Percentiles rank a stretch among this genome's conserved stretches.
phyloP scores from a whole-genome alignment of 2,329 filamentous ascomycete genomes.

The Pezicula neosporulosa region DNA sequence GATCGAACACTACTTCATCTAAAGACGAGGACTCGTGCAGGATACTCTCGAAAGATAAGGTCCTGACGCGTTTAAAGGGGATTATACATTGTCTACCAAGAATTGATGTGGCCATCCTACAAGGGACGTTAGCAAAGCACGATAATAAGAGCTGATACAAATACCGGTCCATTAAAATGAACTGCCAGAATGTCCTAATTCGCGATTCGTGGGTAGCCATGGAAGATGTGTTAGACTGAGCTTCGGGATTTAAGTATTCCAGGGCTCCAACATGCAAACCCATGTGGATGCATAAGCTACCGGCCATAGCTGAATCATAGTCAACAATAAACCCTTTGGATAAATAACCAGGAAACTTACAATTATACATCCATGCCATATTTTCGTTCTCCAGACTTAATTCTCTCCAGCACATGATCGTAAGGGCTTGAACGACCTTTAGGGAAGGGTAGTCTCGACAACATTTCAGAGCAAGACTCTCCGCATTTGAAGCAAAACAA shows the following conservation, averaged over 20 bases:
- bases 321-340: neutral
- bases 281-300: neutral
- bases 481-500: neutral
- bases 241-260: neutral
- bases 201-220: neutral
- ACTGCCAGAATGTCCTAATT: slow-evolving; percentile 4
- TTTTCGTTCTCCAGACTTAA: neutral
- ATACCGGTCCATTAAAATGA: slow-evolving; percentile 2
- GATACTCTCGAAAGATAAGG: neutral
- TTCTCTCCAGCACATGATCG: neutral
- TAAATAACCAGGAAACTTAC: neutral
- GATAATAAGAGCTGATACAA: neutral
- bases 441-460: neutral
- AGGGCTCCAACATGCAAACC: neutral
- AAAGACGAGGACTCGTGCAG: neutral
- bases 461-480: neutral
- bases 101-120: slow-evolving; percentile 4
- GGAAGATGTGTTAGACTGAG: neutral
- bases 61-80: neutral
- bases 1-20: slow-evolving; percentile 3
- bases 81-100: slow-evolving; percentile 4
- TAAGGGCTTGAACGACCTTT: neutral
- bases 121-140: neutral
- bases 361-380: slow-evolving; percentile 1
- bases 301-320: neutral